Base-by-base conservation (phyloP, 441 rosid species). In the Geranium incanum region DNA sequence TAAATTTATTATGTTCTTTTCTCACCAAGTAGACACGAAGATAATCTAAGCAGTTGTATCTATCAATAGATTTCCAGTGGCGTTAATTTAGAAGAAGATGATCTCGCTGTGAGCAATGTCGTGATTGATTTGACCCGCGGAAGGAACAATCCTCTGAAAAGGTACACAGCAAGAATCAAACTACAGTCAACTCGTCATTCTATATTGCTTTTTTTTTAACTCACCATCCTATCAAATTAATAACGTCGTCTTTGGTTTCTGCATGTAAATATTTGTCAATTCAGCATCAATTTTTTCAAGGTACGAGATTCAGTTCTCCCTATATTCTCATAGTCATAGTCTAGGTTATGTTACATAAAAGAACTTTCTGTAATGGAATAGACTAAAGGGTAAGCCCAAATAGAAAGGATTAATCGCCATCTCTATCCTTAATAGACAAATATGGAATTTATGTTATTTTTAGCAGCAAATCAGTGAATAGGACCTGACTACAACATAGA, bases 201-300 rank as follows among this genome's bases (percentile, higher is more conserved):
- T 43, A 2, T 66, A 74, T 66, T 55, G 19, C 9, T 74, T 60
- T 8, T 43, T 43, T 21, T 69, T 48, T 8, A 8, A 18, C 55
- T 38, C 57, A 55, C 75, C 77, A 62, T 78, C 67, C 55, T 67
- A 12, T 48, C 13, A n/a, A 57, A 55, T 50, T 78, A 69, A 68
- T 66, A 6, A 0, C 71, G 5, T 60, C 33, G 66, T 60, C 33
- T 66, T 68, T 69, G 55, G 48, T 74, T 55, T 69, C 36, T 81
- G 79, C 77, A 33, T 66, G 72, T 67, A 65, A 68, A 60, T 63
- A 52, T 77, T 67, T n/a, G 28, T 11, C n/a, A 36, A 76, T 73
- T 72, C 93, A 93, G 98, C 85, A 87, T 94, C 86, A 82, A 88
- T 16, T 94, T 94, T 81, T 94, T 85, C 85, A 85, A 87, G 98